These are phyloP conservation scores for Rosa lucieae DNA, from an alignment of 306 rosid species.

Conservation along the genomic window DNA sequence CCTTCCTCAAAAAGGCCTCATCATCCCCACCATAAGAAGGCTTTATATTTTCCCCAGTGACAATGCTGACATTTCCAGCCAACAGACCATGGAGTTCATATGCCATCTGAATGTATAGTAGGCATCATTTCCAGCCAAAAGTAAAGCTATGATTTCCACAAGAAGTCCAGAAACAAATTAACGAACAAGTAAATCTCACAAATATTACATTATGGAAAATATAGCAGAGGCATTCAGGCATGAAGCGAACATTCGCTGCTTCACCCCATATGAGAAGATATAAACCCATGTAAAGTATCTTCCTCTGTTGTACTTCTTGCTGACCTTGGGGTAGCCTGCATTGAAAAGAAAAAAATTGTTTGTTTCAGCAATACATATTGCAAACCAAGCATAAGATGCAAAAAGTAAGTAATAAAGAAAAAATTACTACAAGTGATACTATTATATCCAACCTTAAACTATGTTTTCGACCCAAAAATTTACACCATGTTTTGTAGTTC, in stretches of 20 bases:
- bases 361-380: constrained; percentile 21
- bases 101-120: constrained; percentile 70
- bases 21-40: constrained; percentile 99
- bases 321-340: constrained; percentile 84
- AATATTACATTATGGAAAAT: constrained; percentile 79
- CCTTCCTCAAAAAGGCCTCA: constrained; percentile 90
- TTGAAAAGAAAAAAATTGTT: constrained; percentile 18
- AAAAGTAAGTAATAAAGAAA: background rate
- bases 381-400: constrained; percentile 20
- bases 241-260: constrained; percentile 85
- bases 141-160: constrained; percentile 7
- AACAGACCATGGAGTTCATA: constrained; percentile 90
- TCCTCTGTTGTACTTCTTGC: constrained; percentile 83
- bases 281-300: constrained; percentile 91
- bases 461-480: constrained; percentile 78
- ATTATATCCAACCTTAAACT: constrained; percentile 69
- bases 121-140: constrained; percentile 28
- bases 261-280: constrained; percentile 98
- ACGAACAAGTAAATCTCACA: constrained; percentile 24
- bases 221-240: constrained; percentile 96
- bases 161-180: constrained; percentile 16
- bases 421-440: background rate
- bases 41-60: constrained; percentile 96
- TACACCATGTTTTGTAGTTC: constrained; percentile 92
- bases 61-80: constrained; percentile 99